A percentile compares a stretch with the other conserved stretches of the same genome.
These are phyloP conservation scores for Peribolospora baueri DNA, from an alignment of 768 basidiomycete species.

Conservation along the genomic window DNA sequence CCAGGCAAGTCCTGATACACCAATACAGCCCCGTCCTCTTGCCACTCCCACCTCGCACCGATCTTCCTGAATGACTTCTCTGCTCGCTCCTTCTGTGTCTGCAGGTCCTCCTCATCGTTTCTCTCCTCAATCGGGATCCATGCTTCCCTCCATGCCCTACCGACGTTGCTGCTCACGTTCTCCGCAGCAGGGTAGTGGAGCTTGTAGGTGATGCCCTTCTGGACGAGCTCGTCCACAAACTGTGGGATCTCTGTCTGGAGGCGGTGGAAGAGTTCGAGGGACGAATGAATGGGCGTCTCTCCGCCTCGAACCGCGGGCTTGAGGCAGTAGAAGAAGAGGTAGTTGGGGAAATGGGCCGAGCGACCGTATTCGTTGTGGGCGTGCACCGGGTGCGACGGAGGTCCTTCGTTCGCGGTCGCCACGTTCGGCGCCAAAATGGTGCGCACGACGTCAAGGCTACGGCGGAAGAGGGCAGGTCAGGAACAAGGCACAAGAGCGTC, in stretches of 20 bases:
- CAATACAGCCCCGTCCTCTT: constrained; percentile 1
- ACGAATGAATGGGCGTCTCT: constrained; percentile 2
- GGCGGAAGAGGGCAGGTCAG: neutral
- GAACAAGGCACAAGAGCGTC: neutral
- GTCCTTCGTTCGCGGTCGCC: constrained; percentile 3
- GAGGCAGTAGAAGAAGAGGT: constrained; percentile 1
- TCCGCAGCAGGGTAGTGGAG: neutral
- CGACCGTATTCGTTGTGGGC: constrained; percentile 2
- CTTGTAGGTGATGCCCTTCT: neutral
- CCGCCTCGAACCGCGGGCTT: neutral
- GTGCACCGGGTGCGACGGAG: neutral
- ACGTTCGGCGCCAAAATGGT: neutral
- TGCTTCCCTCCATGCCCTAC: neutral
- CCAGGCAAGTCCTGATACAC: neutral
- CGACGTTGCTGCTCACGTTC: constrained; percentile 1
- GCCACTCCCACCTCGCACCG: constrained; percentile 1
- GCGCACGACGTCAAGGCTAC: constrained; percentile 2
- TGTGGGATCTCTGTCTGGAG: neutral
- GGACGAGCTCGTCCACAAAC: constrained; percentile 2
- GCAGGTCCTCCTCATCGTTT: too few species aligned
- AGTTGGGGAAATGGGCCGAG: neutral
- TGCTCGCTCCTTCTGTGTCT: neutral
- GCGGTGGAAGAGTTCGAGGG: neutral
- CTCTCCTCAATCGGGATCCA: too few species aligned
- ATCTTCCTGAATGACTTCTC: neutral